A percentile compares a stretch with the other conserved stretches of the same genome.
These are phyloP conservation scores for Botrytis cinerea DNA, from an alignment of 2,329 filamentous ascomycete genomes.

Conservation along the genomic window DNA sequence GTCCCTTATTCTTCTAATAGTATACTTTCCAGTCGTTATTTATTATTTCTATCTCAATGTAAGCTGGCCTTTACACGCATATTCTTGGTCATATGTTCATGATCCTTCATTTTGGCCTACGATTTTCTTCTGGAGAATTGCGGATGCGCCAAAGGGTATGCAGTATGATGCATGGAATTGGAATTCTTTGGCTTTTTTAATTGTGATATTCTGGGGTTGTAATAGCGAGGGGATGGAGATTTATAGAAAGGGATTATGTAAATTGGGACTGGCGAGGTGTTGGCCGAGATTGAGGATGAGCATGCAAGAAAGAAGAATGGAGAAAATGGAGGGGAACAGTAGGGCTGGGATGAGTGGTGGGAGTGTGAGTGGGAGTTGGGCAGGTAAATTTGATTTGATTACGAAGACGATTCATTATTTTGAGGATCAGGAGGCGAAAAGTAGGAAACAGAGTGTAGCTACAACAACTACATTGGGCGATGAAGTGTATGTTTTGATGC, in stretches of 20 bases:
- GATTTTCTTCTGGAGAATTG: constrained; percentile 49
- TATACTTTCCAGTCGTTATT: constrained; percentile 54
- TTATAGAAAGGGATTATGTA: constrained; percentile 45
- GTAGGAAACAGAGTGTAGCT: constrained; percentile 19
- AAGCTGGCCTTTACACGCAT: constrained; percentile 44
- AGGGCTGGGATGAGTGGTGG: neutral
- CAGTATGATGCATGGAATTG: constrained; percentile 60
- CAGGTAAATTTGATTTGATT: constrained; percentile 34
- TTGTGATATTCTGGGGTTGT: constrained; percentile 66
- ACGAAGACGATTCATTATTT: constrained; percentile 34
- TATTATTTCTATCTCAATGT: constrained; percentile 56
- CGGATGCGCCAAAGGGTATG: constrained; percentile 43
- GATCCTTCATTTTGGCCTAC: constrained; percentile 49
- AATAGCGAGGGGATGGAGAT: constrained; percentile 60
- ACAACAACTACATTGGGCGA: constrained; percentile 4
- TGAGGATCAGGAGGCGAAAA: constrained; percentile 27
- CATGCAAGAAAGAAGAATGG: constrained; percentile 20
- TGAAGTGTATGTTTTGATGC: constrained; percentile 17
- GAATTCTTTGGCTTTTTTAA: constrained; percentile 53
- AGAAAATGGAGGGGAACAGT: constrained; percentile 15
- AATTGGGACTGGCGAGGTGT: constrained; percentile 32
- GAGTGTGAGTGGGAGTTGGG: constrained; percentile 14
- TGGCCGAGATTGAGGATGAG: constrained; percentile 33
- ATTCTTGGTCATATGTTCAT: constrained; percentile 57
- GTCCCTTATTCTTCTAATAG: constrained; percentile 50